Base-by-base conservation (phyloP, 495 filamentous ascomycete species). In the Neurospora sp. region DNA sequence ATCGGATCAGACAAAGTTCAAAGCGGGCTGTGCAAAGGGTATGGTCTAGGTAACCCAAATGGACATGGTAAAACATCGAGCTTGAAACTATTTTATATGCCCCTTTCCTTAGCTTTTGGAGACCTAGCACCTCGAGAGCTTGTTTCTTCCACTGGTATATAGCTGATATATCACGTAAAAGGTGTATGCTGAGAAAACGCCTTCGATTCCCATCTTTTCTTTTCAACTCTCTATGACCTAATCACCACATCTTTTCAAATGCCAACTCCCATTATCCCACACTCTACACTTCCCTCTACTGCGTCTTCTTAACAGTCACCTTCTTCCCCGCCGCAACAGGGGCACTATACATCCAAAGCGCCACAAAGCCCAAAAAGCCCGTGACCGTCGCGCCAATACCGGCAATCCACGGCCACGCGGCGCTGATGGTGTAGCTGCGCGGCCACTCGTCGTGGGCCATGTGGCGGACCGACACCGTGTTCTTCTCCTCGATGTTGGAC, bases 381-480 rank as follows among this genome's bases (percentile, higher is more conserved):
- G 82, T 85, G 59, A 98, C 89, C 1, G 96, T 97, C 39, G 89
- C 89, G 78, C 87, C 92, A 69, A 98, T 90, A 69, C 96, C 96
- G 2, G 90, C 88, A 77, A 99, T 96, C 96, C 96, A 99, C 7
- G 94, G 93, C 93, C 93, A 99, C 11, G 93, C 96, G 11, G 89
- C 95, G 77, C 84, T 93, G 79, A 99, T 99, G 73, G 88, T 89
- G 86, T 89, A 99, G 83, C 91, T 94, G 77, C 96, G 88, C 59
- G 94, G 92, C 87, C 92, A 99, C 84, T 99, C 96, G 78, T 99
- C 90, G 85, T 99, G 96, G 9, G 96, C 96, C 81, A 96, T 96
- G 84, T 99, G 96, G 31, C 96, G 87, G 27, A 98, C 92, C 0
- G 95, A 96, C 35, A 98, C 94, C 39, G 93, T 94, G 76, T 91